Evolutionary conservation across 345 rosid species (phyloP), one percentile per base, ranked within the genome.

Genomic region (Lumnitzera racemosa): DNA sequence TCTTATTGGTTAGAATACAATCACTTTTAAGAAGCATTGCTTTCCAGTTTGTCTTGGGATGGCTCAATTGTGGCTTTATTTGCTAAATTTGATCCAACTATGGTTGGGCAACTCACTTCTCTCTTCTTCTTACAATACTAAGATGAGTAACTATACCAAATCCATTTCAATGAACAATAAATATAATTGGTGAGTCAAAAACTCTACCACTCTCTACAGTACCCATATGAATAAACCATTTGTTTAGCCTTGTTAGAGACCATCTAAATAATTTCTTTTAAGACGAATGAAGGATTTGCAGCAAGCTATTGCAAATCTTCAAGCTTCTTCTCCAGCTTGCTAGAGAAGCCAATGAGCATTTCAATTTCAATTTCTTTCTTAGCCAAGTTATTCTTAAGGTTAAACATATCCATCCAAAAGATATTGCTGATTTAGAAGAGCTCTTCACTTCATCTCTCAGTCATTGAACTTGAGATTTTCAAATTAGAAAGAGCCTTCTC

Each of bases 81-180:
- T 11, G 51, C 5, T 31, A 82, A 61, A 64, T 70, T 80, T 54
- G 95, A 83, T 27, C 79, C 84, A 29, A 69, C 65, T 4, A 86
- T 49, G 27, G 57, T 57, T 27, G 86, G 47, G 65, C 78, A 76
- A 90, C 96, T 52, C 96, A 86, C 67, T 94, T 94, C 56, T 84
- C 95, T 48, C 97, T 97, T 79, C 97, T 83, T 72, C 97, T 97
- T 51, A 90, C 96, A 5, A 84, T 82, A 15, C 99, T 97, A 53
- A 94, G 79, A 71, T 90, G 74, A 3, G 95, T 90, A 57, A 94
- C 96, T 55, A 77, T 79, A 58, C 68, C 74, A 50, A 68, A 73
- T 56, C 78, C 85, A 56, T 80, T 84, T 6, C 91, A 83, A 58
- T 86, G 95, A 61, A 89, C 90, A 46, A 96, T 83, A 51, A 95